A percentile compares a stretch with the other conserved stretches of the same genome.
phyloP scores from a whole-genome alignment of 306 rosid species.

The Vigna unguiculata region DNA sequence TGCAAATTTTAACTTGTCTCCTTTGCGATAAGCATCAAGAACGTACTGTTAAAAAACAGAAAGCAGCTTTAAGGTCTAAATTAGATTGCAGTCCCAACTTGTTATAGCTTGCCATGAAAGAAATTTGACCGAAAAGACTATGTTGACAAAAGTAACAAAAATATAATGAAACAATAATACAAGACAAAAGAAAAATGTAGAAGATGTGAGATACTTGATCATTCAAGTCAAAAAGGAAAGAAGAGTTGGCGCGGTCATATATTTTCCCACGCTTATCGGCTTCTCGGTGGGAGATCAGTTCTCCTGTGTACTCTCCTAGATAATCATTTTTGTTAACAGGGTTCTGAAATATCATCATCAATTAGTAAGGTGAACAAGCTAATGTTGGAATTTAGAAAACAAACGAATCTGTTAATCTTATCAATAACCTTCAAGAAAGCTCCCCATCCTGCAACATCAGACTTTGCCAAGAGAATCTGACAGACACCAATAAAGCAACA shows the following conservation, averaged over 20 bases:
- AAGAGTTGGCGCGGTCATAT: constrained; percentile 96
- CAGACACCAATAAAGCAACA: constrained; percentile 28
- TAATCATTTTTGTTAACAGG: constrained; percentile 94
- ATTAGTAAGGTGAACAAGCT: constrained; percentile 48
- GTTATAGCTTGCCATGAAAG: constrained; percentile 35
- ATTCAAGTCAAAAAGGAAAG: constrained; percentile 97
- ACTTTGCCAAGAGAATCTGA: constrained; percentile 90
- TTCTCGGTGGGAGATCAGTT: constrained; percentile 93
- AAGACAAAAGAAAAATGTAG: constrained; percentile 20
- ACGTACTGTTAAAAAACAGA: constrained; percentile 73
- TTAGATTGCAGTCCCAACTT: constrained; percentile 17
- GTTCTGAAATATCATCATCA: constrained; percentile 70
- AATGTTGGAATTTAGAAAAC: constrained; percentile 6
- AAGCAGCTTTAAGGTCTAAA: constrained; percentile 34
- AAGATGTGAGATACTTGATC: constrained; percentile 66
- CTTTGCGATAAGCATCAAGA: constrained; percentile 97
- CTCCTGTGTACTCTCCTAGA: constrained; percentile 97
- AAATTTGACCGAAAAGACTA: constrained; percentile 16
- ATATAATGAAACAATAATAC: constrained; percentile 23
- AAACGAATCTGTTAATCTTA: constrained; percentile 28
- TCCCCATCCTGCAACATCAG: constrained; percentile 99
- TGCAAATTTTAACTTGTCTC: constrained; percentile 97
- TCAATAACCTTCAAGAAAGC: constrained; percentile 89
- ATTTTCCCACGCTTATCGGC: constrained; percentile 98
- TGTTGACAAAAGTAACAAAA: constrained; percentile 25